Conservation (phyloP, 257 asterid genomes). For the Nicotiana otophora region DNA sequence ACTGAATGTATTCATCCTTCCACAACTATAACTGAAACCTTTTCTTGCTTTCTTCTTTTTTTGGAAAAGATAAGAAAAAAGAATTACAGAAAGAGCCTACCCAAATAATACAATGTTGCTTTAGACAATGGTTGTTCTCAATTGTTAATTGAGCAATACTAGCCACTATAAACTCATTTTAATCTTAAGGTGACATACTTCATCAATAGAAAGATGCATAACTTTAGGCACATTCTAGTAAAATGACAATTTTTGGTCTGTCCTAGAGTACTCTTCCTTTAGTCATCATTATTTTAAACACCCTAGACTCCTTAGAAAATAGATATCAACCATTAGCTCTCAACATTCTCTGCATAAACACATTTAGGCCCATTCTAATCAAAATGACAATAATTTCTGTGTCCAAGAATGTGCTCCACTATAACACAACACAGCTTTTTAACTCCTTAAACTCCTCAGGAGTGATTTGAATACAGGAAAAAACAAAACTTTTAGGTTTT, state of each 20-base stretch:
- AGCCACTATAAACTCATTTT: not conserved
- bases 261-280: not conserved
- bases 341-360: too few species aligned
- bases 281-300: not conserved
- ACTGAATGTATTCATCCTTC: not conserved
- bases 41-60: not conserved
- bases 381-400: not conserved
- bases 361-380: not conserved
- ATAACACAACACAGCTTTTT: not conserved
- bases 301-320: not conserved
- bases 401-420: not conserved
- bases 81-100: not conserved
- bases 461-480: too few species aligned
- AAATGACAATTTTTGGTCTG: not conserved
- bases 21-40: not conserved
- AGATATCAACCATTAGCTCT: too few species aligned
- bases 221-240: not conserved
- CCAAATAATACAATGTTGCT: not conserved
- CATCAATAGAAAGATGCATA: not conserved
- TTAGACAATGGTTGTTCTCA: too few species aligned
- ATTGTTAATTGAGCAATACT: not conserved
- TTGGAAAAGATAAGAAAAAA: not conserved
- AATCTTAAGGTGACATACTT: too few species aligned
- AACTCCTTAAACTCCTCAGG: not conserved
- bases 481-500: too few species aligned